Base-by-base conservation (phyloP, 495 filamentous ascomycete species). In the Aspergillus ellipticus region DNA sequence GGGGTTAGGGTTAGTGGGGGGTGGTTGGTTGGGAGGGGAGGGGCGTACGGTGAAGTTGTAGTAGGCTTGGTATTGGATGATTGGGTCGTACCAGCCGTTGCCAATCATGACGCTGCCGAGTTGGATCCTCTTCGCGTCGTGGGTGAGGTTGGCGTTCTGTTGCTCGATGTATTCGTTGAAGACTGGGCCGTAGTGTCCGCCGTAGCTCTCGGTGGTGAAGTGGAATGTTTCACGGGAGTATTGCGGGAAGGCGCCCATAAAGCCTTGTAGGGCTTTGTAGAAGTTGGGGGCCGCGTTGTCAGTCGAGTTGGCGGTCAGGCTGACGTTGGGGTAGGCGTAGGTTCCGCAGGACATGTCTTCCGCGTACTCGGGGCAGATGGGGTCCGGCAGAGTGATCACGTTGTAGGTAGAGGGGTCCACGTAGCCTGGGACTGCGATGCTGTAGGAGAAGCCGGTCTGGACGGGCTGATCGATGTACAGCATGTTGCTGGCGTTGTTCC, bases 391-490 rank as follows among this genome's bases (percentile, higher is more conserved):
- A 2, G 61, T 59, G 35, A 51, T 51, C 0, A 58, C 45, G 43
- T 58, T 42, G 31, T 33, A 8, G 7, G 42, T 54, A 4, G n/a
- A 16, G 3, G 39, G 28, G 20, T 58, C 56, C 7, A 53, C 37
- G 22, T 54, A 56, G 68, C 78, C 70, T 28, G 73, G 73, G 6
- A 67, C 68, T 0, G 58, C 58, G 10, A 65, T 53, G 33, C 72
- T 71, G 59, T 85, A 87, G 31, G 80, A 84, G 57, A 86, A 86
- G 0, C 85, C 85, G 2, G 76, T 74, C 28, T 82, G 79, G 33
- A 79, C 78, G 1, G 84, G 84, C 66, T 87, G 80, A 57, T 86
- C 84, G 47, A 87, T 74, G 61, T 82, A 87, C 9, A 85, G 66
- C 75, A 83, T 82, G 59, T 85, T 86, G 52, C 79, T 79, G 50